A percentile compares a stretch with the other conserved stretches of the same genome.
Conservation (phyloP, 352 stramenopile species). For the Phytophthora pisi region DNA sequence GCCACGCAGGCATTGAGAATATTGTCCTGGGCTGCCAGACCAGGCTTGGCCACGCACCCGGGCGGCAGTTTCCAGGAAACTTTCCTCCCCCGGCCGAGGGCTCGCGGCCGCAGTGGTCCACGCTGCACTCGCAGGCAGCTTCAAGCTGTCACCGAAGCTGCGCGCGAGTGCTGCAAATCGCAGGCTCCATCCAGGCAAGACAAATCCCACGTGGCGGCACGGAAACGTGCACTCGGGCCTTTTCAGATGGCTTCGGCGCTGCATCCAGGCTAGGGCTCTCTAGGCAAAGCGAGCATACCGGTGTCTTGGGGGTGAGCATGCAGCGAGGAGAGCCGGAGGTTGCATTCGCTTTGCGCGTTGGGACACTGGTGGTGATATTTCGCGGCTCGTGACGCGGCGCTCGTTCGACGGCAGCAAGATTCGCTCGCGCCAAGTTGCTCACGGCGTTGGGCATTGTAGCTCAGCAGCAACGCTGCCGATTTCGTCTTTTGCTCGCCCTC, state of each 20-base stretch:
- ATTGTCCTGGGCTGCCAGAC: not conserved
- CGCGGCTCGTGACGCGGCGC: constrained; percentile 3
- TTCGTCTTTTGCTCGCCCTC: not conserved
- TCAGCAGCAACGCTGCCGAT: not conserved
- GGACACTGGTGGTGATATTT: constrained; percentile 13
- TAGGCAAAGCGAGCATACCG: not conserved
- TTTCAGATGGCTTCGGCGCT: constrained; percentile 15
- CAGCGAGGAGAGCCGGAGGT: constrained; percentile 21
- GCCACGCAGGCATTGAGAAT: not conserved
- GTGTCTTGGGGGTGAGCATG: constrained; percentile 1
- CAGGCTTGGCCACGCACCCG: not conserved
- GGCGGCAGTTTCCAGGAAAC: constrained; percentile 25
- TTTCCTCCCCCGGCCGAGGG: not conserved
- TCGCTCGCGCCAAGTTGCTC: not conserved
- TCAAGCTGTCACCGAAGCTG: constrained; percentile 9
- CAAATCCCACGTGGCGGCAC: constrained; percentile 25
- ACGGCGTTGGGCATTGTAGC: not conserved
- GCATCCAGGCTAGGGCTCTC: not conserved
- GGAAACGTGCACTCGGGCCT: constrained; percentile 7
- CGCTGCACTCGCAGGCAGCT: not conserved
- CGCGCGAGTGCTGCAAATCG: constrained; percentile 30
- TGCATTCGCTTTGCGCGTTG: constrained; percentile 14
- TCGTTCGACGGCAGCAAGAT: constrained; percentile 2
- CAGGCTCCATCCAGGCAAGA: not conserved
- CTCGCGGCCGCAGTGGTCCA: not conserved